A percentile compares a stretch with the other conserved stretches of the same genome.
phyloP scores from a whole-genome alignment of 768 basidiomycete species.

The Cystofilobasidium capitatum region DNA sequence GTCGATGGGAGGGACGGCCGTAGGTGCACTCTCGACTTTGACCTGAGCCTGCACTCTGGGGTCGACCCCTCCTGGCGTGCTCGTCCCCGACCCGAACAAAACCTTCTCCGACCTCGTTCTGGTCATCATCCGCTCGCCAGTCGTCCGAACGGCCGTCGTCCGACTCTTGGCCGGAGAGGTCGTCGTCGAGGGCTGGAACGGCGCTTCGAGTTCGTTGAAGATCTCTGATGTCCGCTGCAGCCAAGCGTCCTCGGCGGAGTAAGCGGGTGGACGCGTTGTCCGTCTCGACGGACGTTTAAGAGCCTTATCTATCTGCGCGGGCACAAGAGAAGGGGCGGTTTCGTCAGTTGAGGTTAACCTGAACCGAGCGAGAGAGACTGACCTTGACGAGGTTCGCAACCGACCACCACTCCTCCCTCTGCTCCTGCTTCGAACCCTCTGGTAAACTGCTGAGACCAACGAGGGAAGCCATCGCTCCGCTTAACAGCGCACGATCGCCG shows the following conservation, averaged over 20 bases:
- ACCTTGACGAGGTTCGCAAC: slow-evolving; percentile 55
- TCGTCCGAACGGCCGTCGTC: neutral
- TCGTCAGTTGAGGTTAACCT: too few species aligned
- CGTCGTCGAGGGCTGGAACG: neutral
- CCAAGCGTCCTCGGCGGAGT: neutral
- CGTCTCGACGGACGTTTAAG: neutral
- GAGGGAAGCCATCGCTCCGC: slow-evolving; percentile 73
- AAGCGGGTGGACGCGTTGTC: neutral
- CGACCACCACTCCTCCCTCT: slow-evolving; percentile 52
- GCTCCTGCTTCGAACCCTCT: slow-evolving; percentile 28
- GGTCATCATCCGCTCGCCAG: slow-evolving; percentile 3
- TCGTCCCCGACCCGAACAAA: too few species aligned
- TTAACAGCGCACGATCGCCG: slow-evolving; percentile 75
- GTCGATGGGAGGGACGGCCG: too few species aligned
- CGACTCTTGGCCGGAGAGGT: neutral
- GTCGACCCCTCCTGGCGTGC: too few species aligned
- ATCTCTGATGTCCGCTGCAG: neutral
- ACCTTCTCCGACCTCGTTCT: neutral
- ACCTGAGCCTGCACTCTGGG: too few species aligned
- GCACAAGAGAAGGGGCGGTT: neutral
- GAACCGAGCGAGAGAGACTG: slow-evolving; percentile 19
- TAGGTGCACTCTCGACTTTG: too few species aligned
- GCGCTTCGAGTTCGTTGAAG: neutral
- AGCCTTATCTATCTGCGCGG: neutral
- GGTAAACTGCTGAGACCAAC: slow-evolving; percentile 50